phyloP scores from a whole-genome alignment of 2,329 filamentous ascomycete species.

The Cryphonectria parasitica region DNA sequence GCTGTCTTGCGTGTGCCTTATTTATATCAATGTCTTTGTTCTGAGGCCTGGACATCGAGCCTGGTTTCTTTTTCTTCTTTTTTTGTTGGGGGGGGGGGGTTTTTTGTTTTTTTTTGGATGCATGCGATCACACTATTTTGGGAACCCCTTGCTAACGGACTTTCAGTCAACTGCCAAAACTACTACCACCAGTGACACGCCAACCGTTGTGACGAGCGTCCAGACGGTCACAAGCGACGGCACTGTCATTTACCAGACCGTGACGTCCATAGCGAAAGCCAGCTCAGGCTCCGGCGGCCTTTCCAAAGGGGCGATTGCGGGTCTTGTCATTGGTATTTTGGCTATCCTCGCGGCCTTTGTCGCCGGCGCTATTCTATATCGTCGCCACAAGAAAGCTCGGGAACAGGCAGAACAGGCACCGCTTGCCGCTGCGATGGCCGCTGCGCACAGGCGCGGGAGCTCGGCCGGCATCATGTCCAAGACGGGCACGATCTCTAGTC shows the following conservation, averaged over 20 bases:
- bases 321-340: constrained; percentile 56
- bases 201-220: constrained; percentile 36
- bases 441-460: constrained; percentile 51
- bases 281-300: constrained; percentile 39
- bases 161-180: constrained; percentile 32
- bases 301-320: constrained; percentile 53
- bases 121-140: not conserved
- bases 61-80: not conserved
- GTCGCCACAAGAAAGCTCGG: constrained; percentile 43
- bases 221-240: constrained; percentile 61
- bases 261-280: constrained; percentile 55
- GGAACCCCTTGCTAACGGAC: constrained; percentile 17
- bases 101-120: not conserved
- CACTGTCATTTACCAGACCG: constrained; percentile 50
- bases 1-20: not conserved
- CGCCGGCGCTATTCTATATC: constrained; percentile 46
- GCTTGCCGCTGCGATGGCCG: constrained; percentile 48
- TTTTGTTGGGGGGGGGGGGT: too few relatives aligned
- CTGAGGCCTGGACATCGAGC: not conserved
- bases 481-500: constrained; percentile 47
- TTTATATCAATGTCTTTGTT: not conserved
- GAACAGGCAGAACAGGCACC: constrained; percentile 48
- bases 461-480: constrained; percentile 54
- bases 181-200: constrained; percentile 37
- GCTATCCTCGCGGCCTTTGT: constrained; percentile 34